Evolutionary conservation across 2,329 filamentous ascomycete species (phyloP), one percentile per base, ranked within the genome.

Genomic region (Allantophomopsis lycopodina): DNA sequence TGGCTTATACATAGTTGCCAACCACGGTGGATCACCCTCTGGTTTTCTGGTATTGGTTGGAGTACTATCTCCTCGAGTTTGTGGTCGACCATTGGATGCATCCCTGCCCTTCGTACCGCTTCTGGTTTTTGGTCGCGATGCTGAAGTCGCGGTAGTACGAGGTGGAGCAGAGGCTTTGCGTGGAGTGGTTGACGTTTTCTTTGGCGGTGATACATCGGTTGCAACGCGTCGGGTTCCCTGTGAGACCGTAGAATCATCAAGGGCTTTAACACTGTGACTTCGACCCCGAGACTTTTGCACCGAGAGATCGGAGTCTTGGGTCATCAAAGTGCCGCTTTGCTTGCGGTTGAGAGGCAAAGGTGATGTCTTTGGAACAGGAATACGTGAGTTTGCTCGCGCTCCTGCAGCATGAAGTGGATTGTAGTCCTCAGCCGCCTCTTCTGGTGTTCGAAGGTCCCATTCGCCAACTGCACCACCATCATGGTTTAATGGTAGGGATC

Each of bases 21-120:
- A 74, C 91, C 91, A 98, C 38, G 91, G 91, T 8, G 91, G 87
- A 40, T 96, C 89, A 15, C 91, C 91, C 64, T 96, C 91, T 1
- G 88, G 88, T 33, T 79, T 74, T 54, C 85, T 74, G 51, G 68
- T 58, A 10, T 8, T 28, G 10, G 23, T 28, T 28, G 23, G 23
- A 53, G 58, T 51, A 56, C 52, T 61, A 52, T 33, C 62, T 58
- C 21, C 69, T 43, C 76, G 68, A 1, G 79, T 83, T 3, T 66
- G 63, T 15, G 79, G 78, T 12, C 77, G 69, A 28, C 65, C 71
- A 47, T 60, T 66, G 56, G 66, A 57, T 45, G 63, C 60, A 50
- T 65, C 44, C 21, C 65, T 59, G 35, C 50, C 69, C 46, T 58
- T 58, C 17, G 74, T 63, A 12, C 73, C 73, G 34, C 71, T 72